Base-by-base conservation (phyloP, 768 basidiomycete genomes). In the Gloeostereum incarnatum region DNA sequence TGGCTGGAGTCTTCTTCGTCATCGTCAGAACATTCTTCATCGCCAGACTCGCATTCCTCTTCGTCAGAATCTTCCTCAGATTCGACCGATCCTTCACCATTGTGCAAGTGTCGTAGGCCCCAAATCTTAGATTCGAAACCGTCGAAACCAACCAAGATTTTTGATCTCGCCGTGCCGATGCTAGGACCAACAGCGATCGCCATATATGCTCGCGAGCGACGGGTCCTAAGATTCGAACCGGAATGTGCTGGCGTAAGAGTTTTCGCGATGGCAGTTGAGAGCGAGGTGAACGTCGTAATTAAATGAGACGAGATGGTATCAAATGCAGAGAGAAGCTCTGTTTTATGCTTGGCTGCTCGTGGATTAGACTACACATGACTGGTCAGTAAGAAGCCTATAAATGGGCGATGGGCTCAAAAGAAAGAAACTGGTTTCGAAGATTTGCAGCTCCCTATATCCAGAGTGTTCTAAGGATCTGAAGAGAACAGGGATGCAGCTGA, bases 231-330 rank as follows among this genome's bases (percentile, higher is more conserved):
- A 24, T 17, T n/a, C 3, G 21, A 9, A n/a, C n/a, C n/a, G n/a
- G n/a, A n/a, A n/a, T 6, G 18, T 9, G 26, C 18, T 1, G 19
- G 32, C 35, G 6, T 31, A 40, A 19, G 41, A 23, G 6, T n/a
- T n/a, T n/a, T n/a, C 1, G 81, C 78, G 14, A 84, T 59, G 0
- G 85, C 78, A 0, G 76, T 77, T 1, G 84, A 81, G 4, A 89
- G 63, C 0, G 81, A 72, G 6, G 74, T 67, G 51, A 87, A 88
- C 0, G 86, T 86, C 0, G 83, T 83, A 37, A 70, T 64, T 9
- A 88, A 60, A 56, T 89, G 86, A 1, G 81, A 87, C 0, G 75
- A 60, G 14, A 89, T 68, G 1, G 73, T 79, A 49, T 88, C 86
- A 38, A 76, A 78, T 6, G 82, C 73, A 3, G 66, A 58, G 10